Percentiles rank a stretch among this genome's conserved stretches.
Evolutionary conservation across 75 land plant species (phyloP).

Genomic region (Cunninghamia lanceolata): DNA sequence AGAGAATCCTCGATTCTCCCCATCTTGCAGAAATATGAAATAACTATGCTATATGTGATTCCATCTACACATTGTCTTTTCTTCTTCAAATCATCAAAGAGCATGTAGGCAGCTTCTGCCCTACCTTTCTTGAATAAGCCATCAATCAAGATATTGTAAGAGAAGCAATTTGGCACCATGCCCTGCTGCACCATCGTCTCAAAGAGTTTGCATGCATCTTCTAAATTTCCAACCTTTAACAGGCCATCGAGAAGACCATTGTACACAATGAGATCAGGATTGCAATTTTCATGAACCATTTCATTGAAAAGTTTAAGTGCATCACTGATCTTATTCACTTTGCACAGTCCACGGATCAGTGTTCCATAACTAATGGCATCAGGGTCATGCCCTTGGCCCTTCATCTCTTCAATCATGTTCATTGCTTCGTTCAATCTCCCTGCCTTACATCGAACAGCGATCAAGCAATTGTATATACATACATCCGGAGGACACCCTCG

Average conservation of each 20-base stretch:
- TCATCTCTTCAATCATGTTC: slow-evolving; percentile 52
- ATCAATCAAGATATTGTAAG: slow-evolving; percentile 69
- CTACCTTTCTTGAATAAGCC: slow-evolving; percentile 64
- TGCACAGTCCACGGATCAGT: slow-evolving; percentile 58
- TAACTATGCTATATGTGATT: slow-evolving; percentile 61
- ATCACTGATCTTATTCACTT: slow-evolving; percentile 37
- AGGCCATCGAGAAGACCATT: slow-evolving; percentile 68
- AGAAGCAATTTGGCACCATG: slow-evolving; percentile 42
- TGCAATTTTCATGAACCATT: slow-evolving; percentile 43
- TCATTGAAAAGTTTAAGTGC: slow-evolving; percentile 47
- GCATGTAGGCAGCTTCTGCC: slow-evolving; percentile 41
- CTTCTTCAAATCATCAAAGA: slow-evolving; percentile 65
- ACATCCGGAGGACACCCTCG: slow-evolving; percentile 34
- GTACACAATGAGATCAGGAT: slow-evolving; percentile 52
- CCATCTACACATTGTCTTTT: slow-evolving; percentile 57
- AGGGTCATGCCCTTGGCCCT: slow-evolving; percentile 57
- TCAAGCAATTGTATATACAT: slow-evolving; percentile 56
- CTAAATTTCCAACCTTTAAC: slow-evolving; percentile 47
- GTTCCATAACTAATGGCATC: slow-evolving; percentile 57
- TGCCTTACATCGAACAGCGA: slow-evolving; percentile 29
- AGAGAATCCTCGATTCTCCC: slow-evolving; percentile 45
- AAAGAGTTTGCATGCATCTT: slow-evolving; percentile 55
- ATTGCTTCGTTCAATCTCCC: slow-evolving; percentile 63
- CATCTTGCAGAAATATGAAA: slow-evolving; percentile 38
- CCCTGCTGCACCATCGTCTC: slow-evolving; percentile 63